phyloP scores from a whole-genome alignment of 768 basidiomycete genomes.

The Suillus americanus region DNA sequence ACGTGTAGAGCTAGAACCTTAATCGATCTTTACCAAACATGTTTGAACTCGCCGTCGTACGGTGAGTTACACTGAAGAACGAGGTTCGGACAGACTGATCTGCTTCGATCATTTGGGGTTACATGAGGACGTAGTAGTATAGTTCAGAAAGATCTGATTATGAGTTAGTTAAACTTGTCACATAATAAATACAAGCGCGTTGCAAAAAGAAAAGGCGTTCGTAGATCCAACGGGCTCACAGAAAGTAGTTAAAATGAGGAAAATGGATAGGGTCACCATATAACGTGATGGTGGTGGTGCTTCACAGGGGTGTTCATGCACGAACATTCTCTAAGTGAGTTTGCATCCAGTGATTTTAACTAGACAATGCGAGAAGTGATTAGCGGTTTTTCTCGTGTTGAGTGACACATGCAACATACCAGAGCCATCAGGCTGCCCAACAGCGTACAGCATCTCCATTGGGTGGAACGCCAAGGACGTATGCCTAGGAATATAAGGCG shows the following conservation, averaged over 20 bases:
- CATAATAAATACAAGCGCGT: not conserved
- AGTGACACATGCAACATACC: constrained; percentile 33
- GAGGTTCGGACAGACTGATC: not conserved
- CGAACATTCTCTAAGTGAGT: constrained; percentile 28
- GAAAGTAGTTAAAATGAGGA: constrained; percentile 1
- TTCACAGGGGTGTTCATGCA: not conserved
- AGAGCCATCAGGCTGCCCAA: constrained; percentile 70
- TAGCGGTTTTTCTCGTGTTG: constrained; percentile 3
- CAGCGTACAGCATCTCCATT: constrained; percentile 78
- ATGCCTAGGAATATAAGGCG: constrained; percentile 58
- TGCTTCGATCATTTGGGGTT: not conserved
- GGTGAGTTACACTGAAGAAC: not conserved
- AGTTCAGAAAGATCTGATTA: not conserved
- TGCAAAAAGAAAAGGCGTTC: not conserved
- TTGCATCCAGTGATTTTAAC: constrained; percentile 63
- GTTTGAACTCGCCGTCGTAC: not conserved
- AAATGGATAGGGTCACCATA: not conserved
- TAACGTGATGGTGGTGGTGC: not conserved
- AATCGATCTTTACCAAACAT: not conserved
- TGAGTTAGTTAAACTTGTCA: not conserved
- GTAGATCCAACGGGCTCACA: not conserved
- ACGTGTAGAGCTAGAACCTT: not conserved
- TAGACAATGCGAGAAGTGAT: constrained; percentile 20
- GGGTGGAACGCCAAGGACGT: constrained; percentile 81
- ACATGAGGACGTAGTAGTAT: not conserved